Conservation (phyloP, 2,329 filamentous ascomycete species). For the Neoarthrinium moseri region DNA sequence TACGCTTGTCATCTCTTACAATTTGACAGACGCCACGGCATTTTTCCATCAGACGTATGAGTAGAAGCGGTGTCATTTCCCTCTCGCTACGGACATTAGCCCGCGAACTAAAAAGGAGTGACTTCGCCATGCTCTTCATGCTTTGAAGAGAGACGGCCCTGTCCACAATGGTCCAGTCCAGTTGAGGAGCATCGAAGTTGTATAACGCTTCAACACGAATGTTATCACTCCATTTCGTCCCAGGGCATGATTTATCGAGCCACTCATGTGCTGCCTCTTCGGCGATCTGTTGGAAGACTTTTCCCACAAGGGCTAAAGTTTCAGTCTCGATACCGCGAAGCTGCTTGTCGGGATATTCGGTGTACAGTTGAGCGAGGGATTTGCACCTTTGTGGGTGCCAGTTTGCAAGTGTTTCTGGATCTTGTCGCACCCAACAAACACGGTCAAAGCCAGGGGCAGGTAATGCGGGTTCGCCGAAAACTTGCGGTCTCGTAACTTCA, state of each 20-base stretch:
- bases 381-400: background rate
- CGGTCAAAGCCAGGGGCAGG: background rate
- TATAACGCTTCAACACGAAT: slow-evolving; percentile 3
- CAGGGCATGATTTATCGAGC: slow-evolving; percentile 18
- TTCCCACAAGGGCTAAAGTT: slow-evolving; percentile 9
- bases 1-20: slow-evolving; percentile 16
- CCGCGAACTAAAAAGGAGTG: slow-evolving; percentile 9
- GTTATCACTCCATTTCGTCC: slow-evolving; percentile 8
- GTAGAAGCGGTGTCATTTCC: slow-evolving; percentile 1
- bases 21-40: slow-evolving; percentile 15
- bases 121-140: slow-evolving; percentile 7
- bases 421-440: background rate
- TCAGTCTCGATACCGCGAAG: slow-evolving; percentile 12
- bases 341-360: slow-evolving; percentile 16
- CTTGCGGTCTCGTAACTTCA: too few relatives aligned
- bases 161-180: background rate
- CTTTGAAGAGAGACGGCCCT: slow-evolving; percentile 7
- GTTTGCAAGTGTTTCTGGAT: background rate
- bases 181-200: slow-evolving; percentile 11
- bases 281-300: slow-evolving; percentile 12
- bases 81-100: background rate
- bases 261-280: slow-evolving; percentile 18
- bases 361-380: slow-evolving; percentile 18
- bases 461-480: background rate
- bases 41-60: slow-evolving; percentile 15